phyloP scores from a whole-genome alignment of 2,329 filamentous ascomycete species.

The Thielaviopsis musarum region DNA sequence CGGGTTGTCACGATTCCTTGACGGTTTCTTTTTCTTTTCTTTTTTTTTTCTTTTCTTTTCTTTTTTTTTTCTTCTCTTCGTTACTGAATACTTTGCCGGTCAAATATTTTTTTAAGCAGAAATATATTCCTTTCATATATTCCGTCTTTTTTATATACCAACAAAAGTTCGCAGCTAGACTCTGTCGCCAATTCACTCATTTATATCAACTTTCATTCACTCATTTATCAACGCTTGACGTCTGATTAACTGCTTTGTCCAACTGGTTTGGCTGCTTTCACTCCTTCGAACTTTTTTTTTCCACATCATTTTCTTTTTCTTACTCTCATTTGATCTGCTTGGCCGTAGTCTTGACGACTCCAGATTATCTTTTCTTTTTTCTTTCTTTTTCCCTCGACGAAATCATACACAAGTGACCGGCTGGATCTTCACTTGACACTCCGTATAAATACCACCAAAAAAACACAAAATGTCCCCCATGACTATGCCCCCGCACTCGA shows the following conservation, averaged over 20 bases:
- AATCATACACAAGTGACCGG: not conserved
- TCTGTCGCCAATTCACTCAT: conserved; percentile 12
- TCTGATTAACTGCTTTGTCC: conserved; percentile 9
- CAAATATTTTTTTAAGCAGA: not conserved
- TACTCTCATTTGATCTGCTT: not conserved
- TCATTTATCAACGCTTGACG: too few species aligned
- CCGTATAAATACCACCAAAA: conserved; percentile 11
- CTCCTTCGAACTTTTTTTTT: conserved; percentile 7
- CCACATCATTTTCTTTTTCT: not conserved
- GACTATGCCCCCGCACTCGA: conserved; percentile 19
- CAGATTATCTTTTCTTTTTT: not conserved
- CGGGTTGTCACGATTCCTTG: conserved; percentile 23
- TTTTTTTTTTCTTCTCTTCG: not conserved
- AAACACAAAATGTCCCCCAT: conserved; percentile 30
- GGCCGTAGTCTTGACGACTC: not conserved
- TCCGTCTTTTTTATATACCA: not conserved
- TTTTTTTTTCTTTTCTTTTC: conserved; percentile 8
- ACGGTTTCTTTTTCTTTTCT: conserved; percentile 37
- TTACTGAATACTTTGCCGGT: too few species aligned
- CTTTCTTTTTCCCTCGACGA: not conserved
- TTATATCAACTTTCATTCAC: not conserved
- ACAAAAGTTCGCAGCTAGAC: conserved; percentile 6
- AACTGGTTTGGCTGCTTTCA: conserved; percentile 15
- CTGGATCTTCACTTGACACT: conserved; percentile 1
- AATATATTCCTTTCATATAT: not conserved